These are phyloP conservation scores for Anacardium occidentale DNA, from an alignment of 345 rosid genomes.

Conservation along the genomic window DNA sequence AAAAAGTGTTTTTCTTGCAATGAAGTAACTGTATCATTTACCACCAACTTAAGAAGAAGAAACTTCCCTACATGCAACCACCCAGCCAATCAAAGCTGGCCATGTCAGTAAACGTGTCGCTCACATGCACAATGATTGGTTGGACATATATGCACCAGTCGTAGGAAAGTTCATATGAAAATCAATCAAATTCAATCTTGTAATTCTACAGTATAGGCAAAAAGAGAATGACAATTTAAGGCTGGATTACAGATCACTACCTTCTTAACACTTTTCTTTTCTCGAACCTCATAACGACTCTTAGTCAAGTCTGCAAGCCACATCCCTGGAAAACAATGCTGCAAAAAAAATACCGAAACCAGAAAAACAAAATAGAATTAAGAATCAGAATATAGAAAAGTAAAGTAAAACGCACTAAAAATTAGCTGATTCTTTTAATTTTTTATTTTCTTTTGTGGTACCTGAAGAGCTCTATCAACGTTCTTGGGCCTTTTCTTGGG, in stretches of 20 bases:
- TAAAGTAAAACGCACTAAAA: neutral
- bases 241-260: conserved; percentile 22
- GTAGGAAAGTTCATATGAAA: too few relatives aligned
- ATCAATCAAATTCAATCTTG: too few relatives aligned
- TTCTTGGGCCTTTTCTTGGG: conserved; percentile 71
- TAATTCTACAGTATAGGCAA: too few relatives aligned
- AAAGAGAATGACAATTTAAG: too few relatives aligned
- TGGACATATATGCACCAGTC: too few relatives aligned
- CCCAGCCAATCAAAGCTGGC: too few relatives aligned
- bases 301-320: conserved; percentile 65
- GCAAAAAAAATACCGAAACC: conserved; percentile 24
- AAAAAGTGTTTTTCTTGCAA: neutral
- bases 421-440: neutral
- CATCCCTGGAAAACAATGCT: conserved; percentile 80
- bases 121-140: too few relatives aligned
- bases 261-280: conserved; percentile 75
- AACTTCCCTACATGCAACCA: too few relatives aligned
- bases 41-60: neutral
- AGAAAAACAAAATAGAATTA: neutral
- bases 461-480: conserved; percentile 66
- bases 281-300: conserved; percentile 70
- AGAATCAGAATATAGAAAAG: too few relatives aligned
- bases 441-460: conserved; percentile 11
- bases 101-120: too few relatives aligned
- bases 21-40: neutral